Base-by-base conservation (phyloP, 2,329 filamentous ascomycete species). In the Sporothrix brunneoviolacea region DNA sequence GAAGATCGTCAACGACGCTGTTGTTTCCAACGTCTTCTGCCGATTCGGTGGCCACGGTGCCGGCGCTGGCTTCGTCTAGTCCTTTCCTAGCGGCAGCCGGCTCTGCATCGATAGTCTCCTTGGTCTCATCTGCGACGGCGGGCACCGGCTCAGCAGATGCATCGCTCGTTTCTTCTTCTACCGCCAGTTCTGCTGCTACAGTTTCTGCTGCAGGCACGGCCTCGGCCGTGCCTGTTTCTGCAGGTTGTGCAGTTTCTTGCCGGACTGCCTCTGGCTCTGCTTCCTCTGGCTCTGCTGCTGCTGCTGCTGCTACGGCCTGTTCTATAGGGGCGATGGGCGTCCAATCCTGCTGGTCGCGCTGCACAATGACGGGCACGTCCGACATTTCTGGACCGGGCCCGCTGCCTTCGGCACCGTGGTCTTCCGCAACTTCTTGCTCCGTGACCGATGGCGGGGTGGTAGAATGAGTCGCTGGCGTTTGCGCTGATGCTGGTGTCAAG, bases 381-480 rank as follows among this genome's bases (percentile, higher is more conserved):
- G 61, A n/a, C n/a, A n/a, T n/a, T n/a, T n/a, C 54, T 9, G 63
- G 55, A 42, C 66, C 70, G 40, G 65, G 59, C 43, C 71, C 70
- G 41, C 71, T 67, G 18, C 15, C 28, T 4, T 40, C 50, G 3
- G 54, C 48, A 22, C 81, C 77, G 36, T 82, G 76, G 54, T 88
- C 37, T 15, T 18, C 46, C 2, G 27, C 5, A 13, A 40, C 12
- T 21, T 48, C 82, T 1, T 70, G 64, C 8, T 65, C 64, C 1
- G 73, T 68, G 37, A 81, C 40, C n/a, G 24, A 39, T n/a, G 52
- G 44, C 18, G 43, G 33, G 13, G 36, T 21, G 16, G 8, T 18
- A 9, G 44, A 9, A 28, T 5, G 24, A 28, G 24, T 10, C 5
- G 24, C 24, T 28, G 24, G 6, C 10, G 32, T 16, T 48, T 18